Percentiles rank a stretch among this genome's conserved stretches.
phyloP scores from a whole-genome alignment of 345 rosid species.

The Ceriops tagal region DNA sequence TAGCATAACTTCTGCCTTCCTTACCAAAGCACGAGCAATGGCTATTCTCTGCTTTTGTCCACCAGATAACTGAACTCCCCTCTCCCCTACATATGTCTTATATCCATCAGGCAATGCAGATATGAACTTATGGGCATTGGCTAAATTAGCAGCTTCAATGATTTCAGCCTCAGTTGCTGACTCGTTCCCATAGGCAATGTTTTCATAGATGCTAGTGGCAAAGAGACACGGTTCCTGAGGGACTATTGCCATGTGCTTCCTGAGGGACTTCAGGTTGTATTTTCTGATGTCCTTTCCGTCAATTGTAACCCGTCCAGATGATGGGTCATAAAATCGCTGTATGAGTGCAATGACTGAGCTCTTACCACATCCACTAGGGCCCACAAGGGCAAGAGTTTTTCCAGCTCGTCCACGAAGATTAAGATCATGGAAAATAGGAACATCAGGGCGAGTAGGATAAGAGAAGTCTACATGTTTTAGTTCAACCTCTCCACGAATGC shows the following conservation, averaged over 20 bases:
- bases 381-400: slow-evolving; percentile 90
- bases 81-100: slow-evolving; percentile 79
- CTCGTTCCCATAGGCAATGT: slow-evolving; percentile 90
- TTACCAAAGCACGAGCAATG: slow-evolving; percentile 71
- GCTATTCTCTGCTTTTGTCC: slow-evolving; percentile 95
- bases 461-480: slow-evolving; percentile 91
- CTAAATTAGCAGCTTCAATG: slow-evolving; percentile 83
- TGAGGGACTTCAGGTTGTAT: slow-evolving; percentile 83
- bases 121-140: slow-evolving; percentile 87
- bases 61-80: slow-evolving; percentile 94
- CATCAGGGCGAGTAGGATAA: slow-evolving; percentile 86
- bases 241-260: slow-evolving; percentile 86
- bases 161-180: slow-evolving; percentile 84
- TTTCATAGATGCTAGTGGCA: slow-evolving; percentile 72
- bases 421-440: slow-evolving; percentile 77
- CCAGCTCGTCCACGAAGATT: slow-evolving; percentile 86
- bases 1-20: slow-evolving; percentile 85
- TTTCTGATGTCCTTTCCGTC: slow-evolving; percentile 94
- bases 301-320: slow-evolving; percentile 81
- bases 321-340: slow-evolving; percentile 81
- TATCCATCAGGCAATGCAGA: slow-evolving; percentile 79
- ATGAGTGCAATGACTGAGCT: slow-evolving; percentile 86
- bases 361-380: slow-evolving; percentile 98
- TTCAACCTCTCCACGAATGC: slow-evolving; percentile 90
- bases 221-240: slow-evolving; percentile 97